These are phyloP conservation scores for Fraxinus pennsylvanica DNA, from an alignment of 257 asterid genomes.

Conservation along the genomic window DNA sequence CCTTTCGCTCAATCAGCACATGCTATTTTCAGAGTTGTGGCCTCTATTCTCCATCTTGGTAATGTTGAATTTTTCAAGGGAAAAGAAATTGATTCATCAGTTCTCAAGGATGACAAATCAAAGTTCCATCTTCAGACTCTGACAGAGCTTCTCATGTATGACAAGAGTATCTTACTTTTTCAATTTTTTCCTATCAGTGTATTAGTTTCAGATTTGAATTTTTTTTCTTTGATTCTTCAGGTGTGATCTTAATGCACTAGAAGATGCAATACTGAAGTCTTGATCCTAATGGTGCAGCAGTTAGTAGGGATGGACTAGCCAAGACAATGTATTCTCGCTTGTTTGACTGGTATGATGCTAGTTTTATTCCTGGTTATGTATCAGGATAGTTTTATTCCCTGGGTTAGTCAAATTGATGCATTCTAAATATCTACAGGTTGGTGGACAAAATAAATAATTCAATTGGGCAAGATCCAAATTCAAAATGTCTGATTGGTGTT, in stretches of 20 bases:
- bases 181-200: not conserved
- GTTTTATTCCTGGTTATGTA: constrained; percentile 19
- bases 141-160: no score
- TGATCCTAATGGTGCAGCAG: constrained; percentile 79
- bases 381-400: constrained; percentile 13
- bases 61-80: no score
- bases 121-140: no score
- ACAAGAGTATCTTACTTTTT: no score
- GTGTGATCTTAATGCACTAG: constrained; percentile 71
- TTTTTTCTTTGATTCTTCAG: constrained; percentile 32
- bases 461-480: constrained; percentile 88
- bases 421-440: constrained; percentile 57
- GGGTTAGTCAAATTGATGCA: constrained; percentile 26
- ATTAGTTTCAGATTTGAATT: constrained; percentile 5
- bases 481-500: constrained; percentile 84
- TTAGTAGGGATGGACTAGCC: constrained; percentile 94
- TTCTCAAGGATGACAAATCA: no score
- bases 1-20: no score
- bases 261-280: constrained; percentile 96
- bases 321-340: constrained; percentile 87
- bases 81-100: no score
- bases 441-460: constrained; percentile 89
- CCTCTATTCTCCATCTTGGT: no score
- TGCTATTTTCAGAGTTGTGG: no score
- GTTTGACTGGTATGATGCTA: constrained; percentile 75